phyloP scores from a whole-genome alignment of 2,329 filamentous ascomycete genomes.

The Claviceps purpurea region DNA sequence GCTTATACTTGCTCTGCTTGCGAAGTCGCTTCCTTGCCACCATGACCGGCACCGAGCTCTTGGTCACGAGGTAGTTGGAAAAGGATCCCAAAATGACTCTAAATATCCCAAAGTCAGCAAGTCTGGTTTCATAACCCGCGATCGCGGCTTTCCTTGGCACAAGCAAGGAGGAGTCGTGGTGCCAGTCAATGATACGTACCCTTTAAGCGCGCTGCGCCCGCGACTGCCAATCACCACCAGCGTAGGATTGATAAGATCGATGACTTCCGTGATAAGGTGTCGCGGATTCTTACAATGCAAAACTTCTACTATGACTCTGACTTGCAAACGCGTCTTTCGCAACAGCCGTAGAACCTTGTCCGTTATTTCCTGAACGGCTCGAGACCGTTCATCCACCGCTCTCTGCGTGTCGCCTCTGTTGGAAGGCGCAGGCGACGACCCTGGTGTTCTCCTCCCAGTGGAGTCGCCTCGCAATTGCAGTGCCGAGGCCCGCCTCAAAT shows the following conservation, averaged over 20 bases:
- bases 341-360: conserved; percentile 73
- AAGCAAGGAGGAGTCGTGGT: background rate
- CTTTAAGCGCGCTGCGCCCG: conserved; percentile 83
- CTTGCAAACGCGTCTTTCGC: conserved; percentile 82
- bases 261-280: conserved; percentile 92
- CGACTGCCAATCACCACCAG: conserved; percentile 86
- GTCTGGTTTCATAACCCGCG: too few relatives aligned
- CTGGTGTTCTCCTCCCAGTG: conserved; percentile 18
- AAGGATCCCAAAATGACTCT: conserved; percentile 93
- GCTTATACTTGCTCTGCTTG: conserved; percentile 74
- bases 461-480: conserved; percentile 18
- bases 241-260: conserved; percentile 83
- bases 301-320: conserved; percentile 87
- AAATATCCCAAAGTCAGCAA: conserved; percentile 17
- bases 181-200: conserved; percentile 40
- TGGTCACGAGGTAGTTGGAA: conserved; percentile 93
- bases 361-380: conserved; percentile 73
- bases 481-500: conserved; percentile 18
- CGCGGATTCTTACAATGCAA: conserved; percentile 97
- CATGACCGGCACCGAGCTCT: conserved; percentile 96
- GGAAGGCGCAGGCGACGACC: conserved; percentile 34
- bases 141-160: background rate
- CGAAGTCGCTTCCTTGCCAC: conserved; percentile 81
- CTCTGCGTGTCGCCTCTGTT: conserved; percentile 39
- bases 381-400: conserved; percentile 65